Conservation (phyloP, 2,329 filamentous ascomycete species). For the Alternaria ethzedia region DNA sequence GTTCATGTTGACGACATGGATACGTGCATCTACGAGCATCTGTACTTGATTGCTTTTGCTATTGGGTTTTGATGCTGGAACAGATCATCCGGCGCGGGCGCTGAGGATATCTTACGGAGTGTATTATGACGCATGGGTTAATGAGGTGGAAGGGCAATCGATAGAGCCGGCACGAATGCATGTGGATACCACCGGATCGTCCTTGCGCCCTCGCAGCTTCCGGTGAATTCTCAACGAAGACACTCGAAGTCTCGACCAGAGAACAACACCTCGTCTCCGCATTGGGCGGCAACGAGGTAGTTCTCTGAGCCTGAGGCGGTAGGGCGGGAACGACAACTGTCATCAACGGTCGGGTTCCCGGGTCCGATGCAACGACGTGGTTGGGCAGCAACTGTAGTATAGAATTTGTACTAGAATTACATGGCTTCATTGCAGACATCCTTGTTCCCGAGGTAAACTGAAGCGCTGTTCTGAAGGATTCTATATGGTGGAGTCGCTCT, state of each 20-base stretch:
- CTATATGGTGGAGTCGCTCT: conserved; percentile 13
- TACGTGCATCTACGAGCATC: conserved; percentile 13
- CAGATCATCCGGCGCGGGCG: conserved; percentile 38
- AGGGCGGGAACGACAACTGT: conserved; percentile 27
- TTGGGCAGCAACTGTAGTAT: conserved; percentile 35
- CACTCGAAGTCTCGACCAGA: conserved; percentile 15
- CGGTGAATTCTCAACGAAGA: conserved; percentile 22
- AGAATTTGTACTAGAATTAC: conserved; percentile 25
- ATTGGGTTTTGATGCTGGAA: conserved; percentile 29
- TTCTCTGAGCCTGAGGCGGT: conserved; percentile 19
- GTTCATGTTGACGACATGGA: conserved; percentile 13
- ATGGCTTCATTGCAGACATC: conserved; percentile 20
- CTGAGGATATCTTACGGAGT: conserved; percentile 28
- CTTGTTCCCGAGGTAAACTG: conserved; percentile 4
- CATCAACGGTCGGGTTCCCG: conserved; percentile 24
- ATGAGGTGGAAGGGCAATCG: conserved; percentile 23
- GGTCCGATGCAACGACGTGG: conserved; percentile 8
- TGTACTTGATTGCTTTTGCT: conserved; percentile 36
- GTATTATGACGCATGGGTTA: conserved; percentile 35
- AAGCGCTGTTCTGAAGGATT: not conserved
- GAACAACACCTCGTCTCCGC: conserved; percentile 2
- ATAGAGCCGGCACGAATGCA: conserved; percentile 23
- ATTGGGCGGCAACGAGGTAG: conserved; percentile 31
- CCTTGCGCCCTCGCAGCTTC: conserved; percentile 16
- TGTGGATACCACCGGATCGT: conserved; percentile 26